Evolutionary conservation across 352 stramenopile species (phyloP), one percentile per base, ranked within the genome.

Genomic region (Phytopythium chamaehyphon): DNA sequence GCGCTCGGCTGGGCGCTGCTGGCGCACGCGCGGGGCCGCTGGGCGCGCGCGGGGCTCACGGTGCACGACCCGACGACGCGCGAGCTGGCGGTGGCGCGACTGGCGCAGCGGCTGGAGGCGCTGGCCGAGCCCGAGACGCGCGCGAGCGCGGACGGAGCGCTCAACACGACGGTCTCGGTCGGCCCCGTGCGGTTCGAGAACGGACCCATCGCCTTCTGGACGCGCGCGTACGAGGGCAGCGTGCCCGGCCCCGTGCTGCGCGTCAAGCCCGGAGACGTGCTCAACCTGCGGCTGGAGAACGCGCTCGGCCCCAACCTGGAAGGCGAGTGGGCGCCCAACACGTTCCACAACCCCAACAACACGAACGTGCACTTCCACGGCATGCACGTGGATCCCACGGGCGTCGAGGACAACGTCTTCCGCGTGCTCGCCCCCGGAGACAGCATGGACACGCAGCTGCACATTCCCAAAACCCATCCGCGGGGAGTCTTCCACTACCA

Each of bases 291-390:
- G 31, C 59, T 86, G 11, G 56, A 73, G 11, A 94, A 94, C 54
- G 55, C 69, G 23, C 55, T 94, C 8, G 66, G 49, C 4, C 55
- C 72, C 1, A 81, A 88, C 43, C 49, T 61, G 0, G 39, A 39
- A 0, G 77, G 73, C 11, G 35, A 54, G 6, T 81, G 70, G 71
- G 59, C 66, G 5, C 44, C 58, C 19, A 90, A 90, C 54, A 86
- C 75, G 14, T 71, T 86, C 52, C 76, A 84, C 56, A 61, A 72
- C 38, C 78, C 81, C 0, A 94, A 94, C 46, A 85, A 68, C 47
- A 94, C 83, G 14, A 90, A 90, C 24, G 39, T 94, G 18, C 83
- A 94, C 61, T 68, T 91, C 28, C 83, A 94, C 59, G 83, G 83
- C 38, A 85, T 90, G 71, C 83, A 93, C 61, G 74, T 90, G 38